Base-by-base conservation (phyloP, 2,329 filamentous ascomycete species). In the Bimuria novae-zelandiae region DNA sequence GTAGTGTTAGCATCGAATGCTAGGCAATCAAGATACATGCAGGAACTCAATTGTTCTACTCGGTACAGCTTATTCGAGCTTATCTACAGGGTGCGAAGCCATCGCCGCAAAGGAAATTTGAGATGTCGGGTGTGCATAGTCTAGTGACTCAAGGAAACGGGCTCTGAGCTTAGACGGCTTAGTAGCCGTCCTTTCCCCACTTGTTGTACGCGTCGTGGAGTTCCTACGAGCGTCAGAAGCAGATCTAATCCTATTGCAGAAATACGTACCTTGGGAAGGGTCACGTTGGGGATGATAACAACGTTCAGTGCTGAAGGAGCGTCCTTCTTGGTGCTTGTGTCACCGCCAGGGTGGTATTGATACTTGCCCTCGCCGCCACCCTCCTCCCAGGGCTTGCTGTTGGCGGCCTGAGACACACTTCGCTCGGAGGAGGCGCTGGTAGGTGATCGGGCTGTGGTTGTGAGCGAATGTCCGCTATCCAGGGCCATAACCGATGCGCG, bases 191-290 rank as follows among this genome's bases (percentile, higher is more conserved):
- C 86, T 97, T 97, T 77, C 94, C 94, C 86, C 90, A 97, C 84
- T 99, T 99, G 89, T 99, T 99, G 86, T 89, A 97, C 81, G 89
- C 89, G 68, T 99, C 94, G 80, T 99, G 94, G 61, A 97, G 85
- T 70, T 88, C 84, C 90, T 95, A 39, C 14, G 35, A 40, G 25
- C 68, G 52, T 44, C 10, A 62, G 41, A 19, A 35, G 47, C n/a
- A 19, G 12, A 22, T 30, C 37, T 19, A 8, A 43, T 14, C 21
- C 19, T 29, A 14, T 8, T 4, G 21, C 3, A 22, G 10, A 37
- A 21, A 17, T 16, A 11, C 21, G 21, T 64, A 67, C 73, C 87
- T 89, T 92, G 72, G 94, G 92, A 65, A 97, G 82, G 71, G 88
- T 94, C 72, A 99, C 92, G 72, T 96, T 89, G 70, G 94, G 94